Evolutionary conservation across 2,329 filamentous ascomycete genomes (phyloP).

Genomic region (Paraphoma sp.): DNA sequence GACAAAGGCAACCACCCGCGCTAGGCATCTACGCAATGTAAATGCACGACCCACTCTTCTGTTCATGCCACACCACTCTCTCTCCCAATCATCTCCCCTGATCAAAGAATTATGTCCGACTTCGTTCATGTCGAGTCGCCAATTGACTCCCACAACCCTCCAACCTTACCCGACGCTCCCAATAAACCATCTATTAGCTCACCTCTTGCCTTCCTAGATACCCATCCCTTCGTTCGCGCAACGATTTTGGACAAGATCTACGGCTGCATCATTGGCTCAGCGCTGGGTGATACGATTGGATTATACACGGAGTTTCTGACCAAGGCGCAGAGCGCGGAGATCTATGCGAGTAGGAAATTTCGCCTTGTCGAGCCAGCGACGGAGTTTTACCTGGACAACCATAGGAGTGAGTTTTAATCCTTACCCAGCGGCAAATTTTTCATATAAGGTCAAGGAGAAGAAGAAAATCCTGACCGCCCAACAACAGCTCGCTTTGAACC

Average conservation of each 20-base stretch:
- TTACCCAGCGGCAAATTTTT: background rate
- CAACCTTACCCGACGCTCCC: no score
- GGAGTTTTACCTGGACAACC: slow-evolving; percentile 53
- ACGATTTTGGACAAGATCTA: slow-evolving; percentile 49
- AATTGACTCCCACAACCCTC: no score
- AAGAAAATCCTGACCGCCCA: background rate
- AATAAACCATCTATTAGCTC: no score
- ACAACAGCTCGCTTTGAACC: slow-evolving; percentile 29
- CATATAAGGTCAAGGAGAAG: no score
- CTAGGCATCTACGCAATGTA: no score
- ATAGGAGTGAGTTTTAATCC: slow-evolving; percentile 43
- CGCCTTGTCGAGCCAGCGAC: slow-evolving; percentile 50
- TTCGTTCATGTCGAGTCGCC: no score
- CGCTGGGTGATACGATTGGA: slow-evolving; percentile 62
- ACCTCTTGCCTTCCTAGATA: slow-evolving; percentile 23
- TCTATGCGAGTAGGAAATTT: slow-evolving; percentile 52
- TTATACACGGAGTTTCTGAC: slow-evolving; percentile 63
- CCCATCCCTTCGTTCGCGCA: slow-evolving; percentile 37
- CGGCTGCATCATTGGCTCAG: slow-evolving; percentile 59
- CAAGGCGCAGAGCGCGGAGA: slow-evolving; percentile 35
- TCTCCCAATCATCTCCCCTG: no score
- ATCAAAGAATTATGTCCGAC: no score
- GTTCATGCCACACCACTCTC: no score
- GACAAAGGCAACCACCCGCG: no score
- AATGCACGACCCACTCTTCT: no score